Evolutionary conservation across 139 green algal genomes (phyloP).

Genomic region (Micractinium conductrix): DNA sequence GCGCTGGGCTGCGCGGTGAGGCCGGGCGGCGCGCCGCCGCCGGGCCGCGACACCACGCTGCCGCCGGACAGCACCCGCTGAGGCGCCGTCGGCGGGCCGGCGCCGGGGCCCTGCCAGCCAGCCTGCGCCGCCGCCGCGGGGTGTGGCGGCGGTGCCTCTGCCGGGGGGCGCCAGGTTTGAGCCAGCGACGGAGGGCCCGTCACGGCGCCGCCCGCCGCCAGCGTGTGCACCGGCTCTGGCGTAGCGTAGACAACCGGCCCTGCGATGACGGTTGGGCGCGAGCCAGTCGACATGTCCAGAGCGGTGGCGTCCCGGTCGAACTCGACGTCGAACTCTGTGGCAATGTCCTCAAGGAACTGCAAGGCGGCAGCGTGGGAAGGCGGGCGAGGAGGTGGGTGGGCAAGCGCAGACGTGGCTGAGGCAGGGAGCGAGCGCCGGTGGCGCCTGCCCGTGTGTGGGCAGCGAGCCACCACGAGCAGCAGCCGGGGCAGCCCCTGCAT

Average conservation of each 20-base stretch:
- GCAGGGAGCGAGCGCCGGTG: too few relatives aligned
- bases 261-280: conserved; percentile 17
- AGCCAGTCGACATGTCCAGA: conserved; percentile 58
- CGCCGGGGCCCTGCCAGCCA: neutral
- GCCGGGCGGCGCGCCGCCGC: neutral
- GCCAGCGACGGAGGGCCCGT: neutral
- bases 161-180: neutral
- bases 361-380: neutral
- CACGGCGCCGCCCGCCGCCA: neutral
- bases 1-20: neutral
- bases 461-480: too few relatives aligned
- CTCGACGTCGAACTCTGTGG: conserved; percentile 55
- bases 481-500: neutral
- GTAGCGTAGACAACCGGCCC: too few relatives aligned
- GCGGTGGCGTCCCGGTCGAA: conserved; percentile 56
- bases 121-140: neutral
- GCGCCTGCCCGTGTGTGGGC: too few relatives aligned
- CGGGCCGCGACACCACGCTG: neutral
- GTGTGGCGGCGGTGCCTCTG: neutral
- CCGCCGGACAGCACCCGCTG: neutral
- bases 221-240: neutral
- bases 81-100: neutral
- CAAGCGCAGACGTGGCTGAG: too few relatives aligned
- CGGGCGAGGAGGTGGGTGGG: neutral
- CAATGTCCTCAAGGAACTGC: conserved; percentile 57